Conservation (phyloP, 2,329 filamentous ascomycete genomes). For the Fusarium brevicatenulatum region DNA sequence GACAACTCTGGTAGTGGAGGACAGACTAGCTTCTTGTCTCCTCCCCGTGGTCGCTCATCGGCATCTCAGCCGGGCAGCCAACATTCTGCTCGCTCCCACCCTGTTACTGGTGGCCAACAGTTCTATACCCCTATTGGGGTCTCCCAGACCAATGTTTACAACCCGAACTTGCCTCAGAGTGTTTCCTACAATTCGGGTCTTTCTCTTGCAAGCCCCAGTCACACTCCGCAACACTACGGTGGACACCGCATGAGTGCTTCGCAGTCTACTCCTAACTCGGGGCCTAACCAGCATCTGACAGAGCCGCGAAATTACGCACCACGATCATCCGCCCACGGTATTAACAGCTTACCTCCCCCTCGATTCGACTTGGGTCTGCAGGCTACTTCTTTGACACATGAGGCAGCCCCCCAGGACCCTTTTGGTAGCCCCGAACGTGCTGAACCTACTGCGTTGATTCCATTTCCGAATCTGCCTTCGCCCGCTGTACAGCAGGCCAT, state of each 20-base stretch:
- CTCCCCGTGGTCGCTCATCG: slow-evolving; percentile 10
- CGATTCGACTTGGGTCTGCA: slow-evolving; percentile 48
- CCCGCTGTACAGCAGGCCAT: slow-evolving; percentile 27
- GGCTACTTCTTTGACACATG: not conserved
- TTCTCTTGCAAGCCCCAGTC: slow-evolving; percentile 24
- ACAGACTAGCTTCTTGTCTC: slow-evolving; percentile 3
- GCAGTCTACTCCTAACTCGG: slow-evolving; percentile 23
- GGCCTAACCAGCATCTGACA: slow-evolving; percentile 42
- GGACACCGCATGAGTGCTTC: not conserved
- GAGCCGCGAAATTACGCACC: slow-evolving; percentile 57
- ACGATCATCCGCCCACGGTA: slow-evolving; percentile 44
- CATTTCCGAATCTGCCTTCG: slow-evolving; percentile 13
- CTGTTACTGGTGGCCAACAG: slow-evolving; percentile 12
- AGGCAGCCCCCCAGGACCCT: slow-evolving; percentile 21
- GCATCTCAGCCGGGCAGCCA: slow-evolving; percentile 1
- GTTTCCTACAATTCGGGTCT: slow-evolving; percentile 24
- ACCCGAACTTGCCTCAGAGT: slow-evolving; percentile 25
- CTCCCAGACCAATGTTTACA: slow-evolving; percentile 11
- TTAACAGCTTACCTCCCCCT: slow-evolving; percentile 49
- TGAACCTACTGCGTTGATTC: slow-evolving; percentile 11
- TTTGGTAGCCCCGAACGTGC: slow-evolving; percentile 22
- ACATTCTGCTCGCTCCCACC: not conserved
- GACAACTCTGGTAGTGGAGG: not conserved
- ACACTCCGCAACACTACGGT: slow-evolving; percentile 29
- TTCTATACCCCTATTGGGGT: slow-evolving; percentile 15